A percentile compares a stretch with the other conserved stretches of the same genome.
Conservation (phyloP, 768 basidiomycete genomes). For the Lyophyllum shimeji region DNA sequence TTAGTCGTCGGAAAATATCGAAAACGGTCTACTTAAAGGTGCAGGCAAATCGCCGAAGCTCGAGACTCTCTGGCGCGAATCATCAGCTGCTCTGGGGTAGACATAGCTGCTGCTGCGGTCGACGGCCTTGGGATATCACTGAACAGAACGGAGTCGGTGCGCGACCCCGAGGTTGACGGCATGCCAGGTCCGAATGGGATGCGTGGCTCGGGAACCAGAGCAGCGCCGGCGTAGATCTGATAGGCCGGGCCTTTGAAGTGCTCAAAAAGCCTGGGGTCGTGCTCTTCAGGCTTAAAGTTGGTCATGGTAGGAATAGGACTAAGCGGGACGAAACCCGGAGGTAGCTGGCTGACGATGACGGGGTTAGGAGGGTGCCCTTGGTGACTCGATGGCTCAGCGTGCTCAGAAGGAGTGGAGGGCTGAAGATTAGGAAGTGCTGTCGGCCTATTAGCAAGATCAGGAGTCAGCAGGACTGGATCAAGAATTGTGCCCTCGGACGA, state of each 20-base stretch:
- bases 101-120: background rate
- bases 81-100: background rate
- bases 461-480: slow-evolving; percentile 42
- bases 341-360: slow-evolving; percentile 26
- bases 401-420: slow-evolving; percentile 5
- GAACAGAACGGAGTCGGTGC: background rate
- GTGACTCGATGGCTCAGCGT: background rate
- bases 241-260: background rate
- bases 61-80: background rate
- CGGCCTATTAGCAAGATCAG: slow-evolving; percentile 34
- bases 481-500: slow-evolving; percentile 30
- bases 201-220: slow-evolving; percentile 1
- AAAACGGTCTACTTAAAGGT: slow-evolving; percentile 9
- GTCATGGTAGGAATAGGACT: slow-evolving; percentile 26
- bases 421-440: slow-evolving; percentile 15
- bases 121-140: background rate
- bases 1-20: slow-evolving; percentile 13
- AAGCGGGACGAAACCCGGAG: slow-evolving; percentile 37
- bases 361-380: background rate
- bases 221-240: slow-evolving; percentile 7
- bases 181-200: background rate
- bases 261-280: background rate
- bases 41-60: slow-evolving; percentile 7
- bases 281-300: slow-evolving; percentile 6
- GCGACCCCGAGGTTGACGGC: background rate